phyloP scores from a whole-genome alignment of 305 asterid species.

The Caryopteris hybrid region DNA sequence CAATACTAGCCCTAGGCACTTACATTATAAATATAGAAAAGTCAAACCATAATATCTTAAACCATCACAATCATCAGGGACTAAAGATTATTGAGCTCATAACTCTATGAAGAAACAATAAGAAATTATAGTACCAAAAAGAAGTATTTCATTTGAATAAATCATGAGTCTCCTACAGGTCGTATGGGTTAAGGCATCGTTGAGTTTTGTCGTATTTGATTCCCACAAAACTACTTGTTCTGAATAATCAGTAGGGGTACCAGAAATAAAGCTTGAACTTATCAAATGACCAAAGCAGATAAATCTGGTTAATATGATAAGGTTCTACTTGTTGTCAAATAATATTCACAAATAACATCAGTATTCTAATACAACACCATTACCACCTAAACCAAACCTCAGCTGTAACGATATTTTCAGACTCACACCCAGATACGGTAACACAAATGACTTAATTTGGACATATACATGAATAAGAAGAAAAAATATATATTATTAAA shows the following conservation, averaged over 20 bases:
- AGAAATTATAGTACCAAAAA: background rate
- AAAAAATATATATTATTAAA: background rate
- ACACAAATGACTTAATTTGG: background rate
- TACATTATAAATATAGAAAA: background rate
- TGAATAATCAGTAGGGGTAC: background rate
- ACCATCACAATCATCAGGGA: background rate
- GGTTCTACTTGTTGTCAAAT: background rate
- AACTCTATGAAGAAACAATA: background rate
- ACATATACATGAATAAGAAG: background rate
- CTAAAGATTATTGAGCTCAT: background rate
- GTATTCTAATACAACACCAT: background rate
- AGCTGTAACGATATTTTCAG: background rate
- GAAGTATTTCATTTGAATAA: too few relatives aligned
- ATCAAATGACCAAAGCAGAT: background rate
- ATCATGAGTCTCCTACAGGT: too few relatives aligned
- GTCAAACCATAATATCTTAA: background rate
- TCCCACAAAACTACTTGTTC: background rate
- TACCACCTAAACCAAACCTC: conserved; percentile 2
- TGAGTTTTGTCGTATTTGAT: background rate
- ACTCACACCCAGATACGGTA: background rate
- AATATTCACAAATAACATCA: background rate
- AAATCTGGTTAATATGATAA: background rate
- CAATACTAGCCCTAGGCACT: background rate
- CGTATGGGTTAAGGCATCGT: too few relatives aligned
- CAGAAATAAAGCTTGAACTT: background rate